phyloP scores from a whole-genome alignment of 306 rosid species.

The Trichosanthes truncata region DNA sequence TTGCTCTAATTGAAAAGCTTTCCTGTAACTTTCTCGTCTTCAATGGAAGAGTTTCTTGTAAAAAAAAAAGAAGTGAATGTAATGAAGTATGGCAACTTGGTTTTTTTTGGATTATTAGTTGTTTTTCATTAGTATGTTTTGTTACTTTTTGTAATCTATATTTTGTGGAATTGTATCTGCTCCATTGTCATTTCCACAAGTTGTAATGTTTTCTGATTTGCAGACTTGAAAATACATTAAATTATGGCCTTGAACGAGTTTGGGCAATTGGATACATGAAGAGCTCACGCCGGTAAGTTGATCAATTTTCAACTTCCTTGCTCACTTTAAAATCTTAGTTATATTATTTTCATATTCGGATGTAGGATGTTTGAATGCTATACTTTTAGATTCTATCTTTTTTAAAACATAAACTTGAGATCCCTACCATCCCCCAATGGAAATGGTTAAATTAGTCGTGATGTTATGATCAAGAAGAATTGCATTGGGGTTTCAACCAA shows the following conservation, averaged over 20 bases:
- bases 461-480: constrained; percentile 2
- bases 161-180: neutral
- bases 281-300: constrained; percentile 86
- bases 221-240: constrained; percentile 98
- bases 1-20: neutral
- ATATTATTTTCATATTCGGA: neutral
- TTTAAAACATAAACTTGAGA: neutral
- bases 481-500: neutral
- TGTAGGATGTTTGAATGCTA: neutral
- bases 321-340: neutral
- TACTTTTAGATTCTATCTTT: neutral
- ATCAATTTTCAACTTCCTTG: neutral
- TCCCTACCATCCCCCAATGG: neutral
- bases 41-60: neutral
- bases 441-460: neutral
- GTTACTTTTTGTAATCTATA: neutral
- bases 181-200: neutral
- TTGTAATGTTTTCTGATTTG: constrained; percentile 1
- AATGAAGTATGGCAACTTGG: neutral
- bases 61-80: neutral
- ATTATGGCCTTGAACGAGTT: constrained; percentile 97
- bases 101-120: neutral
- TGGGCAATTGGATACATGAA: constrained; percentile 99
- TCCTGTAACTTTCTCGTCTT: neutral
- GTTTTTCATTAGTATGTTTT: neutral